Evolutionary conservation across 2,329 filamentous ascomycete genomes (phyloP).

Genomic region (Acarospora socialis): DNA sequence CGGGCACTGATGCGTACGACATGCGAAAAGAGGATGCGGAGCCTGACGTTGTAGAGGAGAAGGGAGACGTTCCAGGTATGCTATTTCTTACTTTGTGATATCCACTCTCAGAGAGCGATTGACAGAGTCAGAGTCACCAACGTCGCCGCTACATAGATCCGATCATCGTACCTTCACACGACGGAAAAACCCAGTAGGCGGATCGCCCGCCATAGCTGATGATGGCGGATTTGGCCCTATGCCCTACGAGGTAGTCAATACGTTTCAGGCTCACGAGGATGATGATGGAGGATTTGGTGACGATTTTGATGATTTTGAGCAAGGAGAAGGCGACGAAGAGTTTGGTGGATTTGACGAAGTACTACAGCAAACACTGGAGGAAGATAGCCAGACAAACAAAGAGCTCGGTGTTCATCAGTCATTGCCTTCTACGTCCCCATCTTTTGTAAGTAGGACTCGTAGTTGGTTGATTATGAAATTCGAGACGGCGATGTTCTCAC

Average conservation of each 20-base stretch:
- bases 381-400: slow-evolving; percentile 16
- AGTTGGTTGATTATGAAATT: not conserved
- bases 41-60: slow-evolving; percentile 29
- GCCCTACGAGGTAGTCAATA: too few species aligned
- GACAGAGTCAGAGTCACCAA: slow-evolving; percentile 47
- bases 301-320: slow-evolving; percentile 39
- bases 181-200: slow-evolving; percentile 19
- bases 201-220: slow-evolving; percentile 12
- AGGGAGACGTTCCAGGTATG: slow-evolving; percentile 43
- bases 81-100: slow-evolving; percentile 18
- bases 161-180: slow-evolving; percentile 26
- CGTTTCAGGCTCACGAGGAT: slow-evolving; percentile 42
- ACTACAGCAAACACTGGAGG: slow-evolving; percentile 39
- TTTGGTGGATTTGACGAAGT: slow-evolving; percentile 54
- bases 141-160: slow-evolving; percentile 36
- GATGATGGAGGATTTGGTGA: slow-evolving; percentile 56
- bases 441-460: slow-evolving; percentile 29
- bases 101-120: slow-evolving; percentile 38
- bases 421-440: slow-evolving; percentile 21
- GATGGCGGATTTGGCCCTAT: slow-evolving; percentile 28
- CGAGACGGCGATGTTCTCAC: slow-evolving; percentile 5
- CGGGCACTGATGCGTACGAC: slow-evolving; percentile 25
- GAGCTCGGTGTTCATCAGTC: slow-evolving; percentile 14
- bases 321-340: slow-evolving; percentile 37
- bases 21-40: slow-evolving; percentile 28